Base-by-base conservation (phyloP, 306 rosid genomes). In the Rosa multiflora region DNA sequence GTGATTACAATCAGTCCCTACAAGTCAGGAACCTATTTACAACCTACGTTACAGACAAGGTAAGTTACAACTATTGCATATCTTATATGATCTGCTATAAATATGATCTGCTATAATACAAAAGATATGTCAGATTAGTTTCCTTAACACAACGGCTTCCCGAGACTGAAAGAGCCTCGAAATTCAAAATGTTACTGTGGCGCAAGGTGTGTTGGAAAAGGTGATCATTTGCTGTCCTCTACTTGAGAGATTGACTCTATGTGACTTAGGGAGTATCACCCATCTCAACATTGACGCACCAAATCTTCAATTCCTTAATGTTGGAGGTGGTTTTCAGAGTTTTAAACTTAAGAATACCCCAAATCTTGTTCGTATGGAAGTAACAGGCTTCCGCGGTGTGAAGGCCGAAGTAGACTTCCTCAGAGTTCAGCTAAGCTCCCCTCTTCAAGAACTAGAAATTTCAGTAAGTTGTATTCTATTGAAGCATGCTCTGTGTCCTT, bases 81-180 rank as follows among this genome's bases (percentile, higher is more conserved):
- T 23, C 26, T 23, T 23, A 23, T 23, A 23, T 23, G 26, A 23
- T 23, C 26, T 23, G 26, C 26, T 23, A 23, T 23, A 23, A 23
- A 23, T 23, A 23, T 23, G 26, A 23, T 23, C 0, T 23, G 26
- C 26, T 23, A 23, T 23, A 23, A 23, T 23, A 23, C 26, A 23
- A 23, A 23, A 23, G 26, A 23, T 23, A 23, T 23, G 26, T 23
- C 26, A 23, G 26, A 23, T 23, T 23, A 23, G 26, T 23, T 23
- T 23, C 26, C 26, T 23, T 23, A 23, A 23, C 26, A 23, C 26
- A 23, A 23, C 26, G 91, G 91, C 67, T 88, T 90, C 49, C 76
- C 46, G 73, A 85, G 74, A 68, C 82, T 87, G 80, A 89, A 82
- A 82, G 82, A 87, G 88, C 79, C 91, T 89, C 84, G 85, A 87